Evolutionary conservation across 495 filamentous ascomycete genomes (phyloP), one percentile per base, ranked within the genome.

Genomic region (Talaromyces liani): DNA sequence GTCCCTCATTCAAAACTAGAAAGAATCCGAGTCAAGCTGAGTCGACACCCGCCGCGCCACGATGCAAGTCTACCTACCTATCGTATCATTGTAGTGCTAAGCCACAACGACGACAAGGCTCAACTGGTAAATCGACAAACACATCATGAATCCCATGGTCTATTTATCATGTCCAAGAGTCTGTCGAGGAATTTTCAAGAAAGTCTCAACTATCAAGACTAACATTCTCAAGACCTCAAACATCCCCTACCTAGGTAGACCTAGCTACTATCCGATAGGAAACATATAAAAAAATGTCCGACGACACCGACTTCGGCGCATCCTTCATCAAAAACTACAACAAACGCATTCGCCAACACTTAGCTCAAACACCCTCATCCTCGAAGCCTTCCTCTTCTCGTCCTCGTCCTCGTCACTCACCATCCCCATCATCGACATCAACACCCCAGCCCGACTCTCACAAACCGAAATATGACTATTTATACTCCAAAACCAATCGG

Each of bases 291-390:
- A 41, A 14, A 41, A 41, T 41, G 10, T 39, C 34, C 2, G 9
- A 3, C 34, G 2, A 12, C 34, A 53, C 1, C n/a, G 47, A 53
- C 6, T 53, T 54, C 49, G 49, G 49, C 24, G 24, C 18, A 12
- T 54, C 49, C 24, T 54, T 54, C 14, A 54, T 54, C 49, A 54
- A 54, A 54, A 54, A 54, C 49, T 54, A 54, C 49, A 54, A 54
- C 49, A 54, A 22, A 54, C 49, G 49, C 24, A 54, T 54, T 25
- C 49, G 49, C 18, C 49, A 54, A 54, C 49, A 54, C 49, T 6
- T 54, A 24, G 1, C 49, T 2, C 49, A 54, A 25, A 6, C 49
- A 24, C 7, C 18, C 24, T 20, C 24, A 2, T 25, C 49, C 4
- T 20, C 24, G 14, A 51, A 51, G 2, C 18, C 0, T 54, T 54